Percentiles rank a stretch among this genome's conserved stretches.
Evolutionary conservation across 1,284 basidiomycete genomes (phyloP).

Genomic region (Naganishia cerealis): DNA sequence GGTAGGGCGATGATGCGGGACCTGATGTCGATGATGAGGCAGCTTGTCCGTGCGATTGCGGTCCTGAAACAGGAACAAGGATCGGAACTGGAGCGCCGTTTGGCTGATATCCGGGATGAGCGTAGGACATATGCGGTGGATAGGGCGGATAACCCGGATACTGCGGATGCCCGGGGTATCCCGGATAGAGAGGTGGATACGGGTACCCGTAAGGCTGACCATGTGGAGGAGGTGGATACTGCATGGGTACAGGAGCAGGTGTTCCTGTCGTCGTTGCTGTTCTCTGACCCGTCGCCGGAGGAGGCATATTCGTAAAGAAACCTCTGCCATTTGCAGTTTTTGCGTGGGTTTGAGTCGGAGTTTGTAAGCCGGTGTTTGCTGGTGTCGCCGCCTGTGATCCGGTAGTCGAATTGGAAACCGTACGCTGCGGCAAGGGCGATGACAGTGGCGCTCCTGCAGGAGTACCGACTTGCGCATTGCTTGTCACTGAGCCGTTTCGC

Average conservation of each 20-base stretch:
- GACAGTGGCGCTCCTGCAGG: constrained; percentile 1
- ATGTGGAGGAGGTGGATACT: constrained; percentile 2
- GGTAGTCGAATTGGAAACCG: constrained; percentile 5
- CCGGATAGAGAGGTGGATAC: constrained; percentile 12
- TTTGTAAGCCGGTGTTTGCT: constrained; percentile 6
- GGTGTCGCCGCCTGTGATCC: constrained; percentile 18
- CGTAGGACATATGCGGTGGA: constrained; percentile 9
- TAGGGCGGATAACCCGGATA: constrained; percentile 19
- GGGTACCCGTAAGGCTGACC: constrained; percentile 22
- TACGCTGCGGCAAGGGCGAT: constrained; percentile 8
- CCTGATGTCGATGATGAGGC: neutral
- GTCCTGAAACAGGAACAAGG: constrained; percentile 14
- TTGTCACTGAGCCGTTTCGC: neutral
- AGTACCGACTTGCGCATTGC: constrained; percentile 3
- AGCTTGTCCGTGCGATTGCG: neutral
- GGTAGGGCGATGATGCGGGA: constrained; percentile 10
- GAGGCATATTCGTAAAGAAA: constrained; percentile 15
- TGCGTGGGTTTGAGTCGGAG: constrained; percentile 10
- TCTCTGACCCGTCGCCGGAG: constrained; percentile 10
- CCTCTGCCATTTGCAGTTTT: neutral
- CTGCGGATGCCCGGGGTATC: constrained; percentile 5
- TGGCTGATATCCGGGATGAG: constrained; percentile 4
- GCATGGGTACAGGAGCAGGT: neutral
- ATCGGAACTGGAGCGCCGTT: constrained; percentile 9
- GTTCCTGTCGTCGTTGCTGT: constrained; percentile 7